Evolutionary conservation across 169 alveolate species (phyloP), one percentile per base, ranked within the genome.

Genomic region (Plasmodium billcollinsi): DNA sequence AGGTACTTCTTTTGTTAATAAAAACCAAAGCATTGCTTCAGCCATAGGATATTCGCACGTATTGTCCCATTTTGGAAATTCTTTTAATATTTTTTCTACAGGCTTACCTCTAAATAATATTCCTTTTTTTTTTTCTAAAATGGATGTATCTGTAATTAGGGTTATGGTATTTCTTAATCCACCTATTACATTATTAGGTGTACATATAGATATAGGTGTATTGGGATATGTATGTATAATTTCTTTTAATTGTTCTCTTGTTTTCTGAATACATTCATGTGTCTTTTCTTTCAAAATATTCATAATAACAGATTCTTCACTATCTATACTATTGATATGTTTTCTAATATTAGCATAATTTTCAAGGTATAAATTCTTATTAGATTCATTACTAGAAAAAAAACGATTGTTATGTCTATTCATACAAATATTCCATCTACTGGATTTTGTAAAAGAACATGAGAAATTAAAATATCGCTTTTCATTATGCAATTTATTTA

Each of bases 91-190:
- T 90, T 97, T 97, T 59, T 95, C 95, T 43, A 98, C 95, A 21
- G 96, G 71, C 74, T 91, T 86, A 5, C 98, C 99, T 74, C 99
- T 92, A 88, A 95, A 96, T 45, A 91, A 93, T 58, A 98, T 97
- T 39, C 99, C 99, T 65, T 92, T 72, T 72, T 72, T 89, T 14
- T 98, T 97, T 85, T 98, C 99, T 61, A 98, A 91, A 70, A 95
- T 95, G 8, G 99, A 97, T 33, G 99, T 97, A 70, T 98, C 99
- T 15, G 98, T 95, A 75, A 97, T 72, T 80, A 98, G 89, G 56
- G 98, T 98, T 12, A 95, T 92, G 88, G 97, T 93, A 50, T 98
- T 98, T 75, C 99, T 93, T 98, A 98, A 96, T 14, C 99, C 99
- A 20, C 92, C 92, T 26, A 85, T 71, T 29, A 85, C 88, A 85